A percentile compares a stretch with the other conserved stretches of the same genome.
Conservation (phyloP, 2,329 filamentous ascomycete species). For the Colletotrichum cuscutae region DNA sequence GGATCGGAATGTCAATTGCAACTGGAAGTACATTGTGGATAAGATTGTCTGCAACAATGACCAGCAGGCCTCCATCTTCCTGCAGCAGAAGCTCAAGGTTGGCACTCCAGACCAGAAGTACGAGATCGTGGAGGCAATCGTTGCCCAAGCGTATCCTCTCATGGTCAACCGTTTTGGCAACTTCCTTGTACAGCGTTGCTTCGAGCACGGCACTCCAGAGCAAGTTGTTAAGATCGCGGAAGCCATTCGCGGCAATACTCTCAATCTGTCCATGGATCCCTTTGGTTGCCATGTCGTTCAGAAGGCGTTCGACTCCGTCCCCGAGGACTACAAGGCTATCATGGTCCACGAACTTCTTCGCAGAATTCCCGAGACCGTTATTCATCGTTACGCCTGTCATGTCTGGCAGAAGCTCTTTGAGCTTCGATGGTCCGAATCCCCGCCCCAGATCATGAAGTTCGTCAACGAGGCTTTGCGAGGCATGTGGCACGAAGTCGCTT, state of each 20-base stretch:
- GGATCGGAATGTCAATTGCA: slow-evolving; percentile 95
- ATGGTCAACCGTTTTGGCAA: slow-evolving; percentile 99
- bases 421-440: slow-evolving; percentile 92
- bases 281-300: slow-evolving; percentile 99
- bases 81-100: slow-evolving; percentile 98
- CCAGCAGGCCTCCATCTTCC: slow-evolving; percentile 97
- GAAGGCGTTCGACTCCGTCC: slow-evolving; percentile 97
- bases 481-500: slow-evolving; percentile 99
- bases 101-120: slow-evolving; percentile 95
- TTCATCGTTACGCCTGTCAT: slow-evolving; percentile 98
- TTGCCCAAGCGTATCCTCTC: slow-evolving; percentile 90
- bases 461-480: slow-evolving; percentile 94
- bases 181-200: slow-evolving; percentile 97
- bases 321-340: slow-evolving; percentile 96
- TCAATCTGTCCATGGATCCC: slow-evolving; percentile 96
- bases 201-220: slow-evolving; percentile 95
- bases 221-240: slow-evolving; percentile 96
- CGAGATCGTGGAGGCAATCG: slow-evolving; percentile 96
- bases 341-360: slow-evolving; percentile 99
- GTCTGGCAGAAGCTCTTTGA: slow-evolving; percentile 99
- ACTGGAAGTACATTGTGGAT: slow-evolving; percentile 99
- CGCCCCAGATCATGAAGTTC: slow-evolving; percentile 97
- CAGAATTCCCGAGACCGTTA: slow-evolving; percentile 95
- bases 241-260: slow-evolving; percentile 91
- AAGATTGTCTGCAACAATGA: slow-evolving; percentile 99